phyloP scores from a whole-genome alignment of 345 rosid species.

The Conringia planisiliqua region DNA sequence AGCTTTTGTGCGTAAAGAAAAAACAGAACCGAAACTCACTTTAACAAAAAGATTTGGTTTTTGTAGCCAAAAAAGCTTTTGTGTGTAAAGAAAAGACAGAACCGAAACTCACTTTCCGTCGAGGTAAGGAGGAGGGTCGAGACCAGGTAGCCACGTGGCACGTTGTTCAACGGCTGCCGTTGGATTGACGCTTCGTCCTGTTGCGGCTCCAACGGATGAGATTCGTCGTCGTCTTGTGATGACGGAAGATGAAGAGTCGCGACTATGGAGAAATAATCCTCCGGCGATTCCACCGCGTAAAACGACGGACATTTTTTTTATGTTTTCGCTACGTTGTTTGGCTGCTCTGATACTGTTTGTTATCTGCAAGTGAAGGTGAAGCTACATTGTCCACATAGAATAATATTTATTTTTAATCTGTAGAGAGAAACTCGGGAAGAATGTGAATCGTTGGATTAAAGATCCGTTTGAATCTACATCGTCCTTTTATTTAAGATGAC shows the following conservation, averaged over 20 bases:
- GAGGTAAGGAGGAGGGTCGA: conserved; percentile 81
- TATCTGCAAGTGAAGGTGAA: background rate
- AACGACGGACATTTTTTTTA: conserved; percentile 17
- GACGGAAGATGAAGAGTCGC: background rate
- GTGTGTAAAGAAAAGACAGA: background rate
- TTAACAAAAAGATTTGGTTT: conserved; percentile 5
- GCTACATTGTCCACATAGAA: conserved; percentile 1
- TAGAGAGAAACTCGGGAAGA: background rate
- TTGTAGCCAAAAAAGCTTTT: background rate
- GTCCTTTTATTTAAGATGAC: background rate
- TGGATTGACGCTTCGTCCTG: conserved; percentile 8
- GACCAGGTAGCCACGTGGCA: conserved; percentile 94
- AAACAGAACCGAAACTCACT: conserved; percentile 42
- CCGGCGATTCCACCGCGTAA: conserved; percentile 26
- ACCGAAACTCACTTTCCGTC: conserved; percentile 69
- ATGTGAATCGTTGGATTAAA: background rate
- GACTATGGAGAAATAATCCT: conserved; percentile 1
- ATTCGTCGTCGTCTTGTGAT: conserved; percentile 4
- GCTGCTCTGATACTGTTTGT: conserved; percentile 6
- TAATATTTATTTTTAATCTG: background rate
- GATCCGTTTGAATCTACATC: background rate
- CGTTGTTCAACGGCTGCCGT: conserved; percentile 52
- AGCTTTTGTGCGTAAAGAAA: background rate
- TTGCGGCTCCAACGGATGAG: conserved; percentile 9
- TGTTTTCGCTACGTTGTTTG: background rate